These are phyloP conservation scores for Quercus lobata DNA, from an alignment of 331 rosid species.

Conservation along the genomic window DNA sequence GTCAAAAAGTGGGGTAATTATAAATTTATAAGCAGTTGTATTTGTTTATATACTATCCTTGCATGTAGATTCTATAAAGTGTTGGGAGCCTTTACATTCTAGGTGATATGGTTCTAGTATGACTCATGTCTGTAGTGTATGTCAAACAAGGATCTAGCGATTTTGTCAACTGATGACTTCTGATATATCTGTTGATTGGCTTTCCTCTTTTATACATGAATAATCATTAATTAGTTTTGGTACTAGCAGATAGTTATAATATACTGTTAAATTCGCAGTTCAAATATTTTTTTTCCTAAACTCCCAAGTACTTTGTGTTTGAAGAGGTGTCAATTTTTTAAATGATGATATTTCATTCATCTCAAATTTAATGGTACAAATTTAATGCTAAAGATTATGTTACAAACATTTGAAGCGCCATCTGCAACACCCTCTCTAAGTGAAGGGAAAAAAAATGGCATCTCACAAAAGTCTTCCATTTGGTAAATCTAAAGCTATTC, in stretches of 20 bases:
- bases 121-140: not conserved
- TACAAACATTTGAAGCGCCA: not conserved
- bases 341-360: conserved; percentile 1
- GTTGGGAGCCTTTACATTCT: no score
- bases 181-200: not conserved
- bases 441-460: no score
- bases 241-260: not conserved
- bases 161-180: not conserved
- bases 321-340: no score
- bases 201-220: not conserved
- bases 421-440: no score
- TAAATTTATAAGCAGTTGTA: not conserved
- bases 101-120: no score
- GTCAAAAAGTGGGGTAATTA: not conserved
- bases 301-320: no score
- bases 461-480: no score
- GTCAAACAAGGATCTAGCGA: not conserved
- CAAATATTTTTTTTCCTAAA: no score
- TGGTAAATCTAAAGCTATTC: no score
- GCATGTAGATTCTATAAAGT: no score
- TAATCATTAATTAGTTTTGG: not conserved
- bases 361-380: conserved; percentile 20
- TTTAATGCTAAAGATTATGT: conserved; percentile 1
- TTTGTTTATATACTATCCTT: no score
- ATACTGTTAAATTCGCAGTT: no score